A percentile compares a stretch with the other conserved stretches of the same genome.
Evolutionary conservation across 1,284 basidiomycete species (phyloP).

Genomic region (Retiboletus flavoniger): DNA sequence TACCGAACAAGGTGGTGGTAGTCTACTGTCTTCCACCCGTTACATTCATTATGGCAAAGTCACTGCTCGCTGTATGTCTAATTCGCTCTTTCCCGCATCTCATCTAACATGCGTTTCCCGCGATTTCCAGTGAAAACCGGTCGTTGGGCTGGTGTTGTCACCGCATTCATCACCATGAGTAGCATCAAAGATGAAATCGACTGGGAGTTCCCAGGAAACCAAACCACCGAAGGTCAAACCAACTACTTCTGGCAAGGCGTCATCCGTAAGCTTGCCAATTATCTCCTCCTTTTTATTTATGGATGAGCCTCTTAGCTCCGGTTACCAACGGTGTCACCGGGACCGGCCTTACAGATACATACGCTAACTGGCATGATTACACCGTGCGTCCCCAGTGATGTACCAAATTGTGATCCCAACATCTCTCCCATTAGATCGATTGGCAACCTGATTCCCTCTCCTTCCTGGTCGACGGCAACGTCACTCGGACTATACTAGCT

Average conservation of each 20-base stretch:
- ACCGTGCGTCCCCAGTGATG: slow-evolving; percentile 47
- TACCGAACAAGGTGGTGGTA: slow-evolving; percentile 70
- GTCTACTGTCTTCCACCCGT: slow-evolving; percentile 72
- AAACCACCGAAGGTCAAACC: slow-evolving; percentile 65
- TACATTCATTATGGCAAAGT: slow-evolving; percentile 81
- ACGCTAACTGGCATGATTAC: slow-evolving; percentile 71
- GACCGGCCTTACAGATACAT: slow-evolving; percentile 58
- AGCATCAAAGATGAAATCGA: slow-evolving; percentile 85
- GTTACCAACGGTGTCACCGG: slow-evolving; percentile 48
- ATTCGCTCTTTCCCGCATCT: background rate
- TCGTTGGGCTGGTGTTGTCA: slow-evolving; percentile 73
- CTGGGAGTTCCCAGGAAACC: slow-evolving; percentile 74
- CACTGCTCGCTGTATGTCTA: slow-evolving; percentile 59
- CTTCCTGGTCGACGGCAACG: slow-evolving; percentile 69
- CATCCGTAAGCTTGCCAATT: slow-evolving; percentile 53
- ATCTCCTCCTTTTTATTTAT: background rate
- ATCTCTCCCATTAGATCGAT: slow-evolving; percentile 52
- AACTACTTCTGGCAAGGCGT: slow-evolving; percentile 79
- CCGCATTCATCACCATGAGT: slow-evolving; percentile 84
- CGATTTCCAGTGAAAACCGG: slow-evolving; percentile 58
- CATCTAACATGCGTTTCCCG: slow-evolving; percentile 23
- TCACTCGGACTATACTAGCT: slow-evolving; percentile 66
- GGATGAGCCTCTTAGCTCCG: slow-evolving; percentile 29
- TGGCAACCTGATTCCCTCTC: slow-evolving; percentile 70
- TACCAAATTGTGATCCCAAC: background rate